Evolutionary conservation across 164 flowering plant species (phyloP).

Genomic region (Warburgia ugandensis): DNA sequence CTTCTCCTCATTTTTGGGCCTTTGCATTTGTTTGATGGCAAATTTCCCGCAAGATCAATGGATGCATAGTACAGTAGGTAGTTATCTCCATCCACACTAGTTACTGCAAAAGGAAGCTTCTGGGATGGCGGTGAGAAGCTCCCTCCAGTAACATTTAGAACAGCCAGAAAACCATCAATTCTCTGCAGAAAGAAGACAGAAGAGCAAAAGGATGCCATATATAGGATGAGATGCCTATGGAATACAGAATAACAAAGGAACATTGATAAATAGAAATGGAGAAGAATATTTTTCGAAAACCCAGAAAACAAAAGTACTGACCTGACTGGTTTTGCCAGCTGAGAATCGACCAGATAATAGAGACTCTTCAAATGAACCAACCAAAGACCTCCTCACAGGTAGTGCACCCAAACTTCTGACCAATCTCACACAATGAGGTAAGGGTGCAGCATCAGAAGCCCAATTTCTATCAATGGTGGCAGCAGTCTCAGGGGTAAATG

Average conservation of each 20-base stretch:
- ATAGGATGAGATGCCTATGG: background rate
- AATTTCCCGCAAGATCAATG: constrained; percentile 55
- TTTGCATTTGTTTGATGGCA: constrained; percentile 30
- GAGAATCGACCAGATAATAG: constrained; percentile 75
- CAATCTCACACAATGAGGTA: constrained; percentile 24
- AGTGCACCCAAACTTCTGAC: constrained; percentile 47
- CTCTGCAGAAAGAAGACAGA: constrained; percentile 31
- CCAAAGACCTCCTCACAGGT: constrained; percentile 72
- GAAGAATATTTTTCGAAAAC: too few species aligned
- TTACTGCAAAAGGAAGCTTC: constrained; percentile 85
- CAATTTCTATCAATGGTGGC: constrained; percentile 21
- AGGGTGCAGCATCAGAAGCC: constrained; percentile 20
- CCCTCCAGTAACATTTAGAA: constrained; percentile 76
- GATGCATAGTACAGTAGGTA: constrained; percentile 73
- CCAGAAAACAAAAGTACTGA: constrained; percentile 19
- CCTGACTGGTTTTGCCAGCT: constrained; percentile 56
- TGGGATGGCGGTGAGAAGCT: constrained; percentile 75
- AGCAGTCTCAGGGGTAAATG: constrained; percentile 32
- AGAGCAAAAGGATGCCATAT: background rate
- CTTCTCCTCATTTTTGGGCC: constrained; percentile 42
- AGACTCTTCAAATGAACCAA: constrained; percentile 97
- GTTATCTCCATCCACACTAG: constrained; percentile 79
- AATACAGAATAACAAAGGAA: background rate
- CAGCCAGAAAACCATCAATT: constrained; percentile 91
- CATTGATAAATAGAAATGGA: background rate